Base-by-base conservation (phyloP, 371 early-diverging fungal species). In the Mortierella sp. region DNA sequence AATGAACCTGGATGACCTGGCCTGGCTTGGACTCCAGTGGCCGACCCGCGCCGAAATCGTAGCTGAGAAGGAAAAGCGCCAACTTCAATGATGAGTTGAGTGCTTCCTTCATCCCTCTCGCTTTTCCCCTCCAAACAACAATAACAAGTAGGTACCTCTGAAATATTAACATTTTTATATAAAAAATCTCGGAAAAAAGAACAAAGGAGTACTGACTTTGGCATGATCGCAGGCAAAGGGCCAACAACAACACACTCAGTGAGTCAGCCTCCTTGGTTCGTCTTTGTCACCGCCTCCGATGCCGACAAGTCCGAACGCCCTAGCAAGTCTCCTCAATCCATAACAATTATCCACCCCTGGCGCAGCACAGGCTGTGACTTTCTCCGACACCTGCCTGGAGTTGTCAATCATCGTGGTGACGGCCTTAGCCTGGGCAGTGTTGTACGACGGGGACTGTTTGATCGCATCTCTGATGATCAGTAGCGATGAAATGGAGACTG, bases 11-110 rank as follows among this genome's bases (percentile, higher is more conserved):
- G 60, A 58, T 58, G 60, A 58, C 60, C 11, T 58, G 29, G 60
- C 60, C 8, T 58, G 60, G 60, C 29, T 58, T n/a, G 60, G 60
- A 29, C 60, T 58, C 60, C 60, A 58, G 27, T 58, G 60, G 60
- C 60, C 60, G 27, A 58, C 29, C 11, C 60, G 60, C 29, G 27
- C 11, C 0, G 60, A 29, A 32, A 58, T 58, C 29, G 4, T 27
- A 14, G 29, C 14, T 12, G 24, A 58, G 12, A n/a, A 58, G 29
- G 60, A 29, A 14, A 14, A 58, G 60, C 14, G 60, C 3, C 14
- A 14, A 29, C 60, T 3, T n/a, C 29, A 29, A 4, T 29, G 60
- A 29, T 29, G 32, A 32, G 29, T 3, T 58, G 14, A 58, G 18
- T 51, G 29, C 32, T 0, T 11, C 29, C 12, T 29, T n/a, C 11